Percentiles rank a stretch among this genome's conserved stretches.
Conservation (phyloP, 192 early-diverging fungal species). For the Coemansia sp. region DNA sequence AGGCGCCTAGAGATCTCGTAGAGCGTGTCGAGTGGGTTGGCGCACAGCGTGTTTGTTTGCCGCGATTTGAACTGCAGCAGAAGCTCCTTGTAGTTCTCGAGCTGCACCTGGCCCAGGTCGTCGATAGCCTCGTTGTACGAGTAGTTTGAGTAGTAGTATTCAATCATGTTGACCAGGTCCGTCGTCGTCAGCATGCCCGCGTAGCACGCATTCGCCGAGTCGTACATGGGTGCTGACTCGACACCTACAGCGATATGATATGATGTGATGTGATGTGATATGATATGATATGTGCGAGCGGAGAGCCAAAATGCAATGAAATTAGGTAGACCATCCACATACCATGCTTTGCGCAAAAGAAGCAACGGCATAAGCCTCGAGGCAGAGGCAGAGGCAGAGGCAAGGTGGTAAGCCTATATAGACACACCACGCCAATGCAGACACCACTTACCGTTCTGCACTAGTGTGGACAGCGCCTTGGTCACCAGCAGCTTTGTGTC, state of each 20-base stretch:
- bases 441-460: conserved; percentile 96
- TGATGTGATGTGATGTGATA: no score
- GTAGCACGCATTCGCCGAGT: conserved; percentile 72
- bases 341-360: no score
- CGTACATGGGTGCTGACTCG: conserved; percentile 92
- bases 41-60: conserved; percentile 58
- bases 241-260: no score
- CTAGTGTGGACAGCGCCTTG: conserved; percentile 84
- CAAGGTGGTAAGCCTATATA: no score
- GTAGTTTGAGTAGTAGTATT: conserved; percentile 84
- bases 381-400: no score
- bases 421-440: no score
- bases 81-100: conserved; percentile 51
- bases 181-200: conserved; percentile 95
- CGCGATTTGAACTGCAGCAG: conserved; percentile 47
- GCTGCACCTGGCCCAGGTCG: conserved; percentile 71
- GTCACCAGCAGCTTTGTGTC: conserved; percentile 87
- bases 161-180: conserved; percentile 91
- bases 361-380: no score
- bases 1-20: conserved; percentile 82
- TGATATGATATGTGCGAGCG: no score
- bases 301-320: no score
- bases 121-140: conserved; percentile 77
- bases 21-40: conserved; percentile 82
- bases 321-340: no score